Conservation (phyloP, 2,329 filamentous ascomycete genomes). For the Dothideomycetes sp. region DNA sequence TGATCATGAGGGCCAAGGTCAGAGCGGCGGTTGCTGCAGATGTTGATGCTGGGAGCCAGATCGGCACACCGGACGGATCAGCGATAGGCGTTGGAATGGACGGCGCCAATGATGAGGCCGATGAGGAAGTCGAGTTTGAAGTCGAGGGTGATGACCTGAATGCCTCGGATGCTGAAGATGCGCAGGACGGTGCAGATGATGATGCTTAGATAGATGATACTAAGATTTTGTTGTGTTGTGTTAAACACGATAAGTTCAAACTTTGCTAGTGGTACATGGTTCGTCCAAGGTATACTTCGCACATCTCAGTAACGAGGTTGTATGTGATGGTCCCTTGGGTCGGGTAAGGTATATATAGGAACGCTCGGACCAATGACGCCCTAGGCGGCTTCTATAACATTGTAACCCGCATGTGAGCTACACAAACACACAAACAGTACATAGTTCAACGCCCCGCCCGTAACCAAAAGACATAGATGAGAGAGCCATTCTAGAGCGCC, state of each 20-base stretch:
- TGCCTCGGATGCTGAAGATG: background rate
- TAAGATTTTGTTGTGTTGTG: constrained; percentile 60
- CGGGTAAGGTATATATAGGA: too few relatives aligned
- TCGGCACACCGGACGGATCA: background rate
- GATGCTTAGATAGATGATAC: too few relatives aligned
- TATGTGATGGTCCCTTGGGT: too few relatives aligned
- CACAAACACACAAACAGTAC: background rate
- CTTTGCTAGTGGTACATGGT: too few relatives aligned
- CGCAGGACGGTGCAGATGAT: background rate
- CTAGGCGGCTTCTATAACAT: background rate
- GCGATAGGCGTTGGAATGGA: background rate
- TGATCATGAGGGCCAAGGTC: constrained; percentile 2
- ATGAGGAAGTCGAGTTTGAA: constrained; percentile 5
- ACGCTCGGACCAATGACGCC: background rate
- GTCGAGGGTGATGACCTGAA: constrained; percentile 5
- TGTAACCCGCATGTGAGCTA: background rate
- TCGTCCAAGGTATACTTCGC: too few relatives aligned
- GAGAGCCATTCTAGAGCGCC: background rate
- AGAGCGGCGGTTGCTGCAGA: background rate
- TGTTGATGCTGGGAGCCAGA: background rate
- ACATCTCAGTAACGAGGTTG: too few relatives aligned
- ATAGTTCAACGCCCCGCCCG: background rate
- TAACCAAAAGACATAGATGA: background rate
- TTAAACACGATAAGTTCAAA: constrained; percentile 36
- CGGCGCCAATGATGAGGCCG: constrained; percentile 5